Base-by-base conservation (phyloP, 2,329 filamentous ascomycete genomes). In the Escovopsis sp. region DNA sequence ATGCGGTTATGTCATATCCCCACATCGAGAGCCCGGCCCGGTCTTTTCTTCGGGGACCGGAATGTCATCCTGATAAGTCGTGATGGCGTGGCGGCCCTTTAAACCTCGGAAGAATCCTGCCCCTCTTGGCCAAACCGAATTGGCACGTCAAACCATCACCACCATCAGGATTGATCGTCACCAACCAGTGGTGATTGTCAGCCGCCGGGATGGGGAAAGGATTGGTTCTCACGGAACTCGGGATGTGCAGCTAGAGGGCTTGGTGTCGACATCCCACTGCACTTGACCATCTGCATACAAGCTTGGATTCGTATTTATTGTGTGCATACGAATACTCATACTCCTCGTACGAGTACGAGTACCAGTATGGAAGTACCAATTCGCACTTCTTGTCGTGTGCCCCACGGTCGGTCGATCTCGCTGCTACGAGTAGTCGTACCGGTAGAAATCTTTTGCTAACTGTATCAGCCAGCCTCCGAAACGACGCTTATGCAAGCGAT, bases 1-100 rank as follows among this genome's bases (percentile, higher is more conserved):
- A 20, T 20, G 20, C 20, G 34, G 37, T 36, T 37, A 45, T 45
- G 43, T 45, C 43, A 45, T 45, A 39, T 40, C 43, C 16, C 43
- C 43, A 40, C 43, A 20, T 20, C 33, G 14, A 27, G 29, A n/a
- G 29, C 25, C 35, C 20, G 30, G 39, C 38, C 13, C 27, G 29
- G 37, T 29, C 27, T 20, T 43, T 34, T 45, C 41, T 40, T 43
- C 43, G 40, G 37, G 30, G 38, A 31, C 43, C 35, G 20, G 40
- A 34, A 40, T 45, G 43, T 40, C 41, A 45, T 42, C 42, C 39
- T 31, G 43, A 20, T 20, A 20, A 20, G 20, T 5, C 20, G 5
- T 5, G 20, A 43, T 37, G 38, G 36, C 43, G 40, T 27, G 43
- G 35, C 35, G 31, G 27, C 38, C 39, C 43, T 35, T 35, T 35